phyloP scores from a whole-genome alignment of 805 yeast species.

The Cyberlindnera galapagoensis region DNA sequence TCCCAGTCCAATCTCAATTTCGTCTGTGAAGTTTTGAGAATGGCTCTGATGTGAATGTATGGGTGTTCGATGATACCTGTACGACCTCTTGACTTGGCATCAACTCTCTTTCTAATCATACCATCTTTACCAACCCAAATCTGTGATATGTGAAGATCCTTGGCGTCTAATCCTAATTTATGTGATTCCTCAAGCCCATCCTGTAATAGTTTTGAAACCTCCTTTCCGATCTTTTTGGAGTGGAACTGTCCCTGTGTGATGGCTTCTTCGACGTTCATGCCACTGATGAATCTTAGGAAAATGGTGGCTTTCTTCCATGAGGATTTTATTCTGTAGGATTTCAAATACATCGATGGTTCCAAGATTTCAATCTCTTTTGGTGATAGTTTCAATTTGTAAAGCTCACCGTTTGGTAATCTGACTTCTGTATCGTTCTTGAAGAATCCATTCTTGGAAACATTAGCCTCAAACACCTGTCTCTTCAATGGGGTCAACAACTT shows the following conservation, averaged over 20 bases:
- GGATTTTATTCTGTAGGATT: slow-evolving; percentile 79
- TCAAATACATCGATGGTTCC: slow-evolving; percentile 82
- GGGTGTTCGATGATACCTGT: slow-evolving; percentile 72
- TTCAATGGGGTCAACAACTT: slow-evolving; percentile 64
- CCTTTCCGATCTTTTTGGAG: slow-evolving; percentile 71
- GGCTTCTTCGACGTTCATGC: slow-evolving; percentile 66
- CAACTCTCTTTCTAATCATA: slow-evolving; percentile 58
- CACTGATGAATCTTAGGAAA: slow-evolving; percentile 70
- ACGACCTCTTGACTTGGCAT: slow-evolving; percentile 87
- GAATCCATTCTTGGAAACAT: slow-evolving; percentile 54
- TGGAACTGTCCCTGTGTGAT: slow-evolving; percentile 90
- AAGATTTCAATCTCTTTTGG: slow-evolving; percentile 65
- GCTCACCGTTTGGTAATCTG: slow-evolving; percentile 33
- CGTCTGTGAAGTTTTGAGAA: slow-evolving; percentile 65
- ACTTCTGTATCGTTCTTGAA: slow-evolving; percentile 58
- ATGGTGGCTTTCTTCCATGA: slow-evolving; percentile 83
- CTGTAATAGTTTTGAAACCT: slow-evolving; percentile 68
- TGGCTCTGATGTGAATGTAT: slow-evolving; percentile 73
- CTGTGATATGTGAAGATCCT: slow-evolving; percentile 64
- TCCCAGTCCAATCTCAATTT: slow-evolving; percentile 56
- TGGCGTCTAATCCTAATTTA: slow-evolving; percentile 36
- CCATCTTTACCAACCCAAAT: slow-evolving; percentile 95
- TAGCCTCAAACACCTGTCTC: slow-evolving; percentile 51
- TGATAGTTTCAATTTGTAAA: slow-evolving; percentile 51
- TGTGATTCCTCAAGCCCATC: slow-evolving; percentile 67